Base-by-base conservation (phyloP, 768 basidiomycete species). In the Saitozyma podzolica region DNA sequence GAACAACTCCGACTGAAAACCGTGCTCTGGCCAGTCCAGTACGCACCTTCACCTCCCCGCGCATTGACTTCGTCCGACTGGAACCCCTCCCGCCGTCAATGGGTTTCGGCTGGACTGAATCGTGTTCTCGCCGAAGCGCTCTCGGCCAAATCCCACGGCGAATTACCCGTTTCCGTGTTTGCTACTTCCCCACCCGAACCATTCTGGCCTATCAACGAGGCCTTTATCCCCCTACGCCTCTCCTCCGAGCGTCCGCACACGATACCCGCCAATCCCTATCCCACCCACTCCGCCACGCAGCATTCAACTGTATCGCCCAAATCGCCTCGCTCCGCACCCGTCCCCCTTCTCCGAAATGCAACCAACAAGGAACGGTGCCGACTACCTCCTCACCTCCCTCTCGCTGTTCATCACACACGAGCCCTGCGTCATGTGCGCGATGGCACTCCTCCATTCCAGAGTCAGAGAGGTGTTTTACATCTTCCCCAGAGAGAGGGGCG, bases 381-480 rank as follows among this genome's bases (percentile, higher is more conserved):
- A 89, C 73, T 99, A 99, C 79, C 87, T 97, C 50, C 83, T 98
- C 29, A 97, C 92, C 0, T 86, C 87, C 2, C 84, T 87, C 16
- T 86, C 87, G 0, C 82, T 97, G 29, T 98, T 98, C 82, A 86
- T 87, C 57, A 91, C 92, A 9, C 95, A 99, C 80, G 96, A 99
- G 70, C 96, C 96, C 0, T 99, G 96, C 70, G 85, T 99, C 60
- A 92, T 98, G 91, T 99, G 96, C 78, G 86, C 88, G 70, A 99
- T 99, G 96, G 91, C 93, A 2, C 81, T 98, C 19, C 81, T 96
- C 7, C 96, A 99, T 79, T 93, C 91, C 0, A 86, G 96, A n/a
- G 91, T 97, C 59, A 88, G 89, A 70, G 87, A 92, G 63, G 84
- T 98, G 7, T 84, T 80, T 54, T 82, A 79, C 73, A 75, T 97